A percentile compares a stretch with the other conserved stretches of the same genome.
Conservation (phyloP, 176 grass and related monocot genomes). For the Pontederia crassipes region DNA sequence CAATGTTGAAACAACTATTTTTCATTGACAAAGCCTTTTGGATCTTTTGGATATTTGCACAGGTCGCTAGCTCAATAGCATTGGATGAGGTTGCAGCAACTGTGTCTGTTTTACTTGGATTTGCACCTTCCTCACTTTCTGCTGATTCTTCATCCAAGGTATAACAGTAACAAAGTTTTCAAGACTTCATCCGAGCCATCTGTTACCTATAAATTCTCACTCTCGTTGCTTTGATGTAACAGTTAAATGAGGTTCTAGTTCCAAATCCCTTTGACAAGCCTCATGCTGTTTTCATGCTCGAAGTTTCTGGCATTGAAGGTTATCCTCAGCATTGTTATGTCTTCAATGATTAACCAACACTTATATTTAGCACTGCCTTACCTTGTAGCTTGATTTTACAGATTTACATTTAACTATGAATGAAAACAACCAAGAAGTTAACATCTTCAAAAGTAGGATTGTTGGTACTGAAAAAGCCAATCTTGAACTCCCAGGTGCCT, state of each 20-base stretch:
- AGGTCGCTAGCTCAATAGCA: conserved; percentile 43
- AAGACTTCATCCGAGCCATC: not conserved
- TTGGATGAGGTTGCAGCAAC: conserved; percentile 58
- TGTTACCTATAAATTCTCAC: conserved; percentile 20
- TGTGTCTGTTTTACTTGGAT: conserved; percentile 83
- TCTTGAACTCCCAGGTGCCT: conserved; percentile 62
- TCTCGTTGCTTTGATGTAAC: conserved; percentile 15
- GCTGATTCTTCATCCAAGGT: conserved; percentile 62
- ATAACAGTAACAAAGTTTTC: conserved; percentile 3
- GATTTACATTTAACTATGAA: conserved; percentile 20
- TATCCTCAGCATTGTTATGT: not conserved
- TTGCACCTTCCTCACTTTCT: conserved; percentile 46
- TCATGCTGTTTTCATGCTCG: conserved; percentile 59
- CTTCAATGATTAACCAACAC: not conserved
- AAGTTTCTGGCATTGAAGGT: conserved; percentile 56
- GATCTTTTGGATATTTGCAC: conserved; percentile 4
- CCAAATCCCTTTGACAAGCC: conserved; percentile 83
- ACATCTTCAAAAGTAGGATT: conserved; percentile 44
- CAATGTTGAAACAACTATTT: too few species aligned
- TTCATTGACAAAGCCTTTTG: too few species aligned
- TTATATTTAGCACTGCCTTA: too few species aligned
- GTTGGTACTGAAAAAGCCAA: conserved; percentile 31
- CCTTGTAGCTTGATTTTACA: not conserved
- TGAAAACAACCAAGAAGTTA: conserved; percentile 33
- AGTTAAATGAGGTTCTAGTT: conserved; percentile 75